phyloP scores from a whole-genome alignment of 306 rosid genomes.

The Begonia peltatifolia region DNA sequence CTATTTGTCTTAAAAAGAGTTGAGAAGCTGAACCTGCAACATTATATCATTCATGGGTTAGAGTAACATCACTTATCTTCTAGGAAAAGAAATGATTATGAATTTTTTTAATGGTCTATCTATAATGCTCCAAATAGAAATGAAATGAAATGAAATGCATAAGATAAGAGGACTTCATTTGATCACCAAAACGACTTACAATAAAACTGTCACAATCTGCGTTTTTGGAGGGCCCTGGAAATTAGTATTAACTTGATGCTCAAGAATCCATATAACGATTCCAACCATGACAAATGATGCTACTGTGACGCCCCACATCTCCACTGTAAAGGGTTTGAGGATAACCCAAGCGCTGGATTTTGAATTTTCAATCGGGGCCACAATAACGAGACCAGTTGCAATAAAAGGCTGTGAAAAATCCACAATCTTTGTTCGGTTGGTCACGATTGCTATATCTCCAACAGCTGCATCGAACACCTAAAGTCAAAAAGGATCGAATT shows the following conservation, averaged over 20 bases:
- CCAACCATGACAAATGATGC: slow-evolving; percentile 65
- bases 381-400: slow-evolving; percentile 75
- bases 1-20: slow-evolving; percentile 79
- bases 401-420: slow-evolving; percentile 96
- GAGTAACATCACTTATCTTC: not conserved
- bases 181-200: slow-evolving; percentile 34
- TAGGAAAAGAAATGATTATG: too few species aligned
- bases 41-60: slow-evolving; percentile 24
- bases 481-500: slow-evolving; percentile 4
- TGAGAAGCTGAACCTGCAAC: slow-evolving; percentile 95
- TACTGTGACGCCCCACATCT: slow-evolving; percentile 69
- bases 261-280: slow-evolving; percentile 86
- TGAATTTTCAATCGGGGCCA: slow-evolving; percentile 48
- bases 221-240: slow-evolving; percentile 92
- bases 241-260: slow-evolving; percentile 74
- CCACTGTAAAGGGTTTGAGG: slow-evolving; percentile 70
- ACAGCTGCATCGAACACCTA: slow-evolving; percentile 85
- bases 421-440: slow-evolving; percentile 60
- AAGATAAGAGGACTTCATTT: slow-evolving; percentile 2
- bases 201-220: slow-evolving; percentile 56
- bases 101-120: too few species aligned
- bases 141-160: not conserved
- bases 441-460: slow-evolving; percentile 89
- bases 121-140: not conserved
- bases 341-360: slow-evolving; percentile 84